phyloP scores from a whole-genome alignment of 2,329 filamentous ascomycete genomes.

The Cercospora sesami region DNA sequence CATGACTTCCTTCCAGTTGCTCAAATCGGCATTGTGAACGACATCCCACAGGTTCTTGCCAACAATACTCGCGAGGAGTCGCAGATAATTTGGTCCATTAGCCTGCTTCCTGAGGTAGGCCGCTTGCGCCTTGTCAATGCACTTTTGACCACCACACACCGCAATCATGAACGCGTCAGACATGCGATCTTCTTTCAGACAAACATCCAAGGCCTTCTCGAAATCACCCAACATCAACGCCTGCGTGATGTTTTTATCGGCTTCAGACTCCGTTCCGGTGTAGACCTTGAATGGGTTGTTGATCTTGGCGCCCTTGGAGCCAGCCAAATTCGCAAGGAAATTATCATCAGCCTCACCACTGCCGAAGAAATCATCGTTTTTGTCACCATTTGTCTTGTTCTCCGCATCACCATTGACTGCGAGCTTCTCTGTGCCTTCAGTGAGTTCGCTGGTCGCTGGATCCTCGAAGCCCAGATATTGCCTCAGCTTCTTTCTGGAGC shows the following conservation, averaged over 20 bases:
- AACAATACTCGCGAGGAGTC: conserved; percentile 86
- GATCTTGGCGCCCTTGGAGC: conserved; percentile 87
- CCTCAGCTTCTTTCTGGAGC: conserved; percentile 80
- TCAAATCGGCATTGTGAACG: conserved; percentile 90
- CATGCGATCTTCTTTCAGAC: conserved; percentile 81
- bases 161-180: conserved; percentile 98
- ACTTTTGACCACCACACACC: conserved; percentile 89
- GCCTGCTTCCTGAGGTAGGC: conserved; percentile 83
- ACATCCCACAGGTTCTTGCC: conserved; percentile 98
- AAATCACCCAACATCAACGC: conserved; percentile 90
- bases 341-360: conserved; percentile 70
- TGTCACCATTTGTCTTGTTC: conserved; percentile 30
- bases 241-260: conserved; percentile 83
- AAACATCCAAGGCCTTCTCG: conserved; percentile 83
- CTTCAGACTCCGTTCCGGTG: conserved; percentile 75
- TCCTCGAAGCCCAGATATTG: conserved; percentile 87
- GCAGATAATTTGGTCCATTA: conserved; percentile 84
- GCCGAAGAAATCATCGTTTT: conserved; percentile 69
- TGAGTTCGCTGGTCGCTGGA: conserved; percentile 49
- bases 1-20: conserved; percentile 97
- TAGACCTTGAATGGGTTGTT: conserved; percentile 93
- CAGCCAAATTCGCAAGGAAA: conserved; percentile 80
- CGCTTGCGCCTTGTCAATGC: conserved; percentile 90
- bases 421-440: conserved; percentile 45
- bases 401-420: conserved; percentile 56